Conservation (phyloP, 768 basidiomycete species). For the Hygrophorus russula region DNA sequence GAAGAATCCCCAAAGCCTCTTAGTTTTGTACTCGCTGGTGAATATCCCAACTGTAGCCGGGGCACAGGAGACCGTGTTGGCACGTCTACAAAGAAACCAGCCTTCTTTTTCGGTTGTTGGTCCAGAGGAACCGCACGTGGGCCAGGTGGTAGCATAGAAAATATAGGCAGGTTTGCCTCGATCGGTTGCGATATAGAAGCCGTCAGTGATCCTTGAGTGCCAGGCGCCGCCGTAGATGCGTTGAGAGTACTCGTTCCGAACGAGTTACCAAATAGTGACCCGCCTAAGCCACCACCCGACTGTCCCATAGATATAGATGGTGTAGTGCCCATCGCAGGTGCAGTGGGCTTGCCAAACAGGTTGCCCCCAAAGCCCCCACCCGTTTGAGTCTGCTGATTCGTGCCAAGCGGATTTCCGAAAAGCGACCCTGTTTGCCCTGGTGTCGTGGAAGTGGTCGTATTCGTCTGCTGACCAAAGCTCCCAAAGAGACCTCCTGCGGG, state of each 20-base stretch:
- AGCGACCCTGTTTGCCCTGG: constrained; percentile 22
- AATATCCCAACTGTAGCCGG: constrained; percentile 52
- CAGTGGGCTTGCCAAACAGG: constrained; percentile 41
- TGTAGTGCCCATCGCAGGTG: constrained; percentile 36
- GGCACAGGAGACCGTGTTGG: constrained; percentile 64
- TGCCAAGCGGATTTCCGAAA: constrained; percentile 35
- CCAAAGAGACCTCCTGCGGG: constrained; percentile 23
- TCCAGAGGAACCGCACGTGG: constrained; percentile 55
- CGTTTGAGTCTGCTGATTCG: constrained; percentile 30
- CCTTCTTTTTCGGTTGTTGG: constrained; percentile 51
- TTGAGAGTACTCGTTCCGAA: constrained; percentile 26
- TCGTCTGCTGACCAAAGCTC: constrained; percentile 30
- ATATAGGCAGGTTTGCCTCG: constrained; percentile 58
- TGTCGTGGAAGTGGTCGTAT: constrained; percentile 16
- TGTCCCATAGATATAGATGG: constrained; percentile 29
- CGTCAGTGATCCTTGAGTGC: constrained; percentile 50
- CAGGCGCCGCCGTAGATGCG: constrained; percentile 29
- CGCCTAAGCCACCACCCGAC: constrained; percentile 12
- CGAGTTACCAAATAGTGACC: constrained; percentile 29
- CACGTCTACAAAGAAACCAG: constrained; percentile 65
- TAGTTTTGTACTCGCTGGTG: constrained; percentile 55
- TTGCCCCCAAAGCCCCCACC: constrained; percentile 22
- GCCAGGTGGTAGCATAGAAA: constrained; percentile 63
- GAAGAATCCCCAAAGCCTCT: constrained; percentile 56
- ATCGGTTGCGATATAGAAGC: constrained; percentile 88